Base-by-base conservation (phyloP, 768 basidiomycete genomes). In the Strobilomyces confusus region DNA sequence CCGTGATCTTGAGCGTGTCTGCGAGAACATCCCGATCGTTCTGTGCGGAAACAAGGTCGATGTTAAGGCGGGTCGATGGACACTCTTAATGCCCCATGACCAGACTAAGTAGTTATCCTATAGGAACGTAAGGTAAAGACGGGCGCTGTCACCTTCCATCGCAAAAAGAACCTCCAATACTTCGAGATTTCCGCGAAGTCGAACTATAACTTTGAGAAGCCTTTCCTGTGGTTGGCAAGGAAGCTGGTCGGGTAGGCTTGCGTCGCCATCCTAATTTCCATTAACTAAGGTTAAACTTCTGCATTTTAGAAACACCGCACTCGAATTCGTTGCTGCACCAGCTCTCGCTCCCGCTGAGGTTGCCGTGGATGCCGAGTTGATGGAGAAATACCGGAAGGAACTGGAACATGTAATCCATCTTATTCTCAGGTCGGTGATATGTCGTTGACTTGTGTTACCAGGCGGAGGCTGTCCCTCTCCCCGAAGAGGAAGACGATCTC, bases 51-150 rank as follows among this genome's bases (percentile, higher is more conserved):
- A 98, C 85, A 99, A 99, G 75, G 97, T 98, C 56, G 97, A 99
- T 70, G 95, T 99, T 63, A 99, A 99, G 84, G 95, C 92, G 17
- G 49, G 83, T 69, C 32, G 38, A 42, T 38, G 29, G 40, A 44
- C 29, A 29, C 17, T n/a, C 41, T 14, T 34, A 23, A 26, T 32
- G 17, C 44, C 15, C 20, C 29, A 30, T 23, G 33, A 42, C 53
- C 47, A 47, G 51, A 44, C 48, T 57, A 33, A 58, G 30, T 23
- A 26, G 14, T 41, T 41, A 58, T 52, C n/a, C 15, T 59, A 54
- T 66, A 98, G 95, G 97, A 99, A 75, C 93, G 97, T 58, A 99
- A 99, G 83, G 97, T 99, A 63, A 99, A 98, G 82, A 98, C 95
- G 22, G 92, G 92, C 47, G 85, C 88, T 40, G 97, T 99, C 56